Base-by-base conservation (phyloP, 2,329 filamentous ascomycete genomes). In the Simplicillium aogashimaense region DNA sequence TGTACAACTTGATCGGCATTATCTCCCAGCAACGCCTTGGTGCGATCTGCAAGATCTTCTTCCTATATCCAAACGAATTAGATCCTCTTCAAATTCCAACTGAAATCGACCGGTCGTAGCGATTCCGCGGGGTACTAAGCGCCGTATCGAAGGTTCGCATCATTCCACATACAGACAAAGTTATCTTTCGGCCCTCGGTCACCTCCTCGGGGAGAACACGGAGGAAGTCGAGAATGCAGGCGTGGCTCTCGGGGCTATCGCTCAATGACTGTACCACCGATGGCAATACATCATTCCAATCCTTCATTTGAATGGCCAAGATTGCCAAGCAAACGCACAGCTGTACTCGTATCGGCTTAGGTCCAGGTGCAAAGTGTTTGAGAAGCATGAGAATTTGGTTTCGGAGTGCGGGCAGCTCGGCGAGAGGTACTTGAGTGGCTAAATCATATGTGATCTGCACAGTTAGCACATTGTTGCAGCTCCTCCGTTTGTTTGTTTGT, bases 101-200 rank as follows among this genome's bases (percentile, higher is more conserved):
- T 60, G 61, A 56, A 46, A 53, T 53, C 53, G 55, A 54, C 53
- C 55, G 57, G 53, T 53, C 50, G 53, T 54, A 49, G 55, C 49
- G 53, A 50, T 55, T 56, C 57, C 61, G 66, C 59, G 59, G 20
- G 20, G 20, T 25, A 25, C 6, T 25, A 25, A 25, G 20, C 32
- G 38, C 37, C 34, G 41, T 17, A 32, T 43, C 38, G 38, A 35
- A 16, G 9, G 20, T 25, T 55, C 66, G 52, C 61, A 70, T 69
- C 71, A 70, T n/a, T 83, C 80, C 76, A 90, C 87, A 71, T 92
- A 95, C 89, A 78, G 87, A 89, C 68, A 98, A 76, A 74, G 88
- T 95, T 75, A 98, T 95, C 72, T 97, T 98, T 67, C 92, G 87
- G 68, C 92, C 92, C 74, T 98, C 90, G 53, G 86, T 97, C 58